These are phyloP conservation scores for Phialemonium atrogriseum DNA, from an alignment of 2,329 filamentous ascomycete genomes.

Conservation along the genomic window DNA sequence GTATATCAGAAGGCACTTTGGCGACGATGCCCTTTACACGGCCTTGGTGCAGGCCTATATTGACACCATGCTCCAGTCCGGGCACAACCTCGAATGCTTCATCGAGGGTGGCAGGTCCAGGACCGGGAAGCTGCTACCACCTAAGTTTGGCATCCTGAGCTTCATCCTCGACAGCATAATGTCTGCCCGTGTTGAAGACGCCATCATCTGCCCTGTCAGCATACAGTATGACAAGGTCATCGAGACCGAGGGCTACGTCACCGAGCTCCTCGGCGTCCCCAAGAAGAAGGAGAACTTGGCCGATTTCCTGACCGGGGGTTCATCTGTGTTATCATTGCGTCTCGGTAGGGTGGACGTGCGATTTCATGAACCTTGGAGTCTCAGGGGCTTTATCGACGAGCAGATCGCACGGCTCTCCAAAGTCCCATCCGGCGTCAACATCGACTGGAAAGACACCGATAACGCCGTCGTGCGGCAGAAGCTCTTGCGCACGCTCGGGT, in stretches of 20 bases:
- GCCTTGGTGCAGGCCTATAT: constrained; percentile 96
- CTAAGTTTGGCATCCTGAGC: constrained; percentile 90
- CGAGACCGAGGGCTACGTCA: constrained; percentile 94
- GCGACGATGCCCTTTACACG: constrained; percentile 81
- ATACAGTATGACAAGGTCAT: constrained; percentile 99
- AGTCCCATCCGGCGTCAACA: constrained; percentile 36
- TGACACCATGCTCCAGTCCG: constrained; percentile 80
- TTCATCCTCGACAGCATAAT: constrained; percentile 88
- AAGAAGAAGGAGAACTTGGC: constrained; percentile 92
- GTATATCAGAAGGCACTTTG: constrained; percentile 91
- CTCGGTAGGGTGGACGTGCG: constrained; percentile 89
- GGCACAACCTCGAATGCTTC: constrained; percentile 95
- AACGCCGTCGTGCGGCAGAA: constrained; percentile 54
- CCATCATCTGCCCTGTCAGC: constrained; percentile 89
- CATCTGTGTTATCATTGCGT: constrained; percentile 79
- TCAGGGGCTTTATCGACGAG: constrained; percentile 71
- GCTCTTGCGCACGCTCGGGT: constrained; percentile 78
- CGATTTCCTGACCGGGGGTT: constrained; percentile 77
- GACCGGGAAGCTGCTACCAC: constrained; percentile 86
- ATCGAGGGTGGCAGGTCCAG: constrained; percentile 90
- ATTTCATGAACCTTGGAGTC: constrained; percentile 93
- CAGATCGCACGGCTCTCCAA: constrained; percentile 56
- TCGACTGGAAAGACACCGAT: constrained; percentile 37
- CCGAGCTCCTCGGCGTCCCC: constrained; percentile 83
- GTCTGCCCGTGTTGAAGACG: constrained; percentile 80